Conservation (phyloP, 2,329 filamentous ascomycete species). For the Xylariaceae sp. region DNA sequence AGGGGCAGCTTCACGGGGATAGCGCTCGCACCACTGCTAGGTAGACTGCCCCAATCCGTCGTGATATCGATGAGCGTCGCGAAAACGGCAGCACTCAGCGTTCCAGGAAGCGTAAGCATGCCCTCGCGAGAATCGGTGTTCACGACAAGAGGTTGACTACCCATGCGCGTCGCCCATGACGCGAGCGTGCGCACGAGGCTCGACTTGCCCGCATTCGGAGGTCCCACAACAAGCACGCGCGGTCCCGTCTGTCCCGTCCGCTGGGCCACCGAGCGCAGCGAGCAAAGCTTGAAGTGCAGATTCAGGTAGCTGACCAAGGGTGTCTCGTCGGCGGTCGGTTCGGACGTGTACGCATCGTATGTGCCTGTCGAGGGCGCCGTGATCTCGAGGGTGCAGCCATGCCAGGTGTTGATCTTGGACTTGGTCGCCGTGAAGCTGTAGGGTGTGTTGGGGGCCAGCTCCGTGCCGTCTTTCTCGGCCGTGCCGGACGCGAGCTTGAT, state of each 20-base stretch:
- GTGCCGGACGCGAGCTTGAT: conserved; percentile 69
- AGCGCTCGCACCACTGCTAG: conserved; percentile 81
- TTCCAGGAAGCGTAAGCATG: conserved; percentile 71
- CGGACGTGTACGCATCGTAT: conserved; percentile 51
- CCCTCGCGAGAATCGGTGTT: conserved; percentile 82
- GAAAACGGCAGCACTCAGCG: conserved; percentile 79
- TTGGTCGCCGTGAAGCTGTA: conserved; percentile 81
- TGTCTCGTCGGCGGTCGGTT: conserved; percentile 70
- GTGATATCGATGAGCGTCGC: conserved; percentile 79
- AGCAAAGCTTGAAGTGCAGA: conserved; percentile 79
- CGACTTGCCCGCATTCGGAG: conserved; percentile 76
- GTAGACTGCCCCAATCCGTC: conserved; percentile 79
- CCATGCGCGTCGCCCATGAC: conserved; percentile 70
- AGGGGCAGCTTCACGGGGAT: conserved; percentile 89
- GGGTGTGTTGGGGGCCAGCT: conserved; percentile 72
- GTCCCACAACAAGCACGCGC: conserved; percentile 77
- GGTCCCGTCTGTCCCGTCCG: conserved; percentile 51
- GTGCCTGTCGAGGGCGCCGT: conserved; percentile 46
- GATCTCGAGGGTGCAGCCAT: conserved; percentile 81
- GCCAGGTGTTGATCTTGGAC: conserved; percentile 86
- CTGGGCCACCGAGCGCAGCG: conserved; percentile 59
- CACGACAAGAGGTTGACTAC: conserved; percentile 71
- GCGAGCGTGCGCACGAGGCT: conserved; percentile 71
- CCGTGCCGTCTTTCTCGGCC: conserved; percentile 91
- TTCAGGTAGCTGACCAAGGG: conserved; percentile 78